These are phyloP conservation scores for Suaeda aralocaspica DNA, from an alignment of 148 eudicot genomes.

Conservation along the genomic window DNA sequence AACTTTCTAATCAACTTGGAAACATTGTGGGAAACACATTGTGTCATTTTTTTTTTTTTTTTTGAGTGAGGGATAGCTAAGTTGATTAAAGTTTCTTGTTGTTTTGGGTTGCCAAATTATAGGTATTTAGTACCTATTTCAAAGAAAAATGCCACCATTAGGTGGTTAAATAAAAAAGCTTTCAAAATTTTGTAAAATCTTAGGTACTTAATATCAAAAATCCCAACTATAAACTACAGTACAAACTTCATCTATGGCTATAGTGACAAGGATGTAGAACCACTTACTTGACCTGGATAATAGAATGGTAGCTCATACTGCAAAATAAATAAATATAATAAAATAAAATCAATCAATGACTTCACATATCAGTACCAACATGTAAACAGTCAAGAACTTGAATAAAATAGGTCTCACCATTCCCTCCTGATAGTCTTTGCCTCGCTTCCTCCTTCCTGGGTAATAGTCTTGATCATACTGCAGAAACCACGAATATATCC, in stretches of 20 bases:
- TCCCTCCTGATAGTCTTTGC: constrained; percentile 90
- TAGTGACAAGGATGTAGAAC: neutral
- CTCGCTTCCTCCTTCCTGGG: constrained; percentile 98
- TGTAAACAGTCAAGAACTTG: constrained; percentile 10
- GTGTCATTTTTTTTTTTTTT: no score
- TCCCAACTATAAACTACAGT: no score
- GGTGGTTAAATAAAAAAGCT: no score
- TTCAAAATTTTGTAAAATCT: no score
- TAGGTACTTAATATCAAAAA: no score
- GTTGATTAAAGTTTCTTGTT: no score
- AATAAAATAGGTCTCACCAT: constrained; percentile 49
- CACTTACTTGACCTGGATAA: constrained; percentile 97
- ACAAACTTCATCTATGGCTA: neutral
- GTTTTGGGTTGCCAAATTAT: no score
- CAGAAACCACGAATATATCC: constrained; percentile 15
- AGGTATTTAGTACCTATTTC: no score
- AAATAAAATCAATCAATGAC: constrained; percentile 17
- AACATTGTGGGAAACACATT: no score
- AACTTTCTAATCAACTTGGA: no score
- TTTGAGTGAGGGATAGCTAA: no score
- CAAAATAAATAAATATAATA: constrained; percentile 27
- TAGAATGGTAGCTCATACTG: constrained; percentile 99
- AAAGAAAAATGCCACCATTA: no score
- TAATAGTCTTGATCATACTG: constrained; percentile 96
- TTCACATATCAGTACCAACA: constrained; percentile 9